Evolutionary conservation across 495 filamentous ascomycete species (phyloP), one percentile per base, ranked within the genome.

Genomic region (Aspergillus leporis): DNA sequence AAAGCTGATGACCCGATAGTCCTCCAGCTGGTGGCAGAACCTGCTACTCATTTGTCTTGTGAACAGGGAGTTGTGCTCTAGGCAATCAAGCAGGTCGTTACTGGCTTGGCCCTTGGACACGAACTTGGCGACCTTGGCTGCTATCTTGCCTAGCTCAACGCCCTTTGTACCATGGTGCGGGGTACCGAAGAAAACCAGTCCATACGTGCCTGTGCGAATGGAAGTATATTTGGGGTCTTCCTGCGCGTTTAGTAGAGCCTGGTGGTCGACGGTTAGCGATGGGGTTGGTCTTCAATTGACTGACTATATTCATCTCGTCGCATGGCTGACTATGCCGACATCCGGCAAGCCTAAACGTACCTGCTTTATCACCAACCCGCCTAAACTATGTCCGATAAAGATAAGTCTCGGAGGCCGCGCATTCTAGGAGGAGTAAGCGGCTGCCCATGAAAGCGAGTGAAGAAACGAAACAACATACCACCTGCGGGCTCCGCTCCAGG

Each of bases 311-410:
- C 5, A 14, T 41, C 13, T 2, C 4, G 12, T n/a, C n/a, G 9
- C n/a, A 41, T n/a, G n/a, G 4, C 10, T 5, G 0, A 2, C 6
- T 2, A 41, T n/a, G 16, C n/a, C 16, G 14, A 5, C 3, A 6
- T 0, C 38, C 38, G 16, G n/a, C 14, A 2, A 13, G 18, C 22
- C 7, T n/a, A 14, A 28, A 23, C 56, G 46, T 62, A 79, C 78
- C 66, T 81, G 74, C 55, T 77, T 74, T 50, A 78, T 73, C 4
- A 81, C 64, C 28, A 81, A 64, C 0, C 78, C 75, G 14, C 78
- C 78, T 13, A 81, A 61, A 55, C 74, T 80, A 53, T 81, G 78
- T 31, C 76, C 74, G 28, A 81, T 66, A 31, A 78, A 80, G 31
- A 81, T 76, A 14, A 80, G 71, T 16, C 67, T 72, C 1, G 73